Base-by-base conservation (phyloP, 1,284 basidiomycete species). In the Ceratobasidium theobromae region DNA sequence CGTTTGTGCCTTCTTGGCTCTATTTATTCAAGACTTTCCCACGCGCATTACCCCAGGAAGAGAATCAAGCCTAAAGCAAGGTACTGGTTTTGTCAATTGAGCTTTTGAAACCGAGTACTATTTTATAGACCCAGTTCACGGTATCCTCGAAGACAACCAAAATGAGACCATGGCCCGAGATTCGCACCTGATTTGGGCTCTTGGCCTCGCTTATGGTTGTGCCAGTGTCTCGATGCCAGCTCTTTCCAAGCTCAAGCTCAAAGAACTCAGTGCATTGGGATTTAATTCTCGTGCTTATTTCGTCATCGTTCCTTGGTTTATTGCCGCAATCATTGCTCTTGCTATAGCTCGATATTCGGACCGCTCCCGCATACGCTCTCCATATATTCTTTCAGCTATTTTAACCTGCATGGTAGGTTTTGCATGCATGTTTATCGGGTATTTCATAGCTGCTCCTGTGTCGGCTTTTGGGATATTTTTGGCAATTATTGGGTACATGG, bases 131-230 rank as follows among this genome's bases (percentile, higher is more conserved):
- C 35, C 35, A 53, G 54, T 57, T 14, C 54, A 45, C 28, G 54
- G 46, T 43, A 40, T 40, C 40, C 54, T 57, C 41, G 54, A 57
- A 28, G 54, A 57, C 28, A 43, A 57, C 16, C 54, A 43, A 38
- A 57, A 57, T 28, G 54, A 57, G 25, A 27, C 25, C n/a, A 57
- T 57, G n/a, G 54, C 41, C 2, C 46, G 54, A 11, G 54, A 57
- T 43, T 40, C 54, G n/a, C 54, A 57, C 30, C 45, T 57, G 54
- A 57, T 57, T 30, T 57, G 54, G 54, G 54, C 54, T 14, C 54
- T 57, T 12, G 54, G 54, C 21, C 54, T 57, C 28, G 54, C 54
- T 27, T 57, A 57, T 21, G 54, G 54, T 6, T 57, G 40, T 28
- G 54, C 41, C 23, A 45, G 46, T 28, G 54, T 57, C 28, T 28